Evolutionary conservation across 768 basidiomycete species (phyloP).

Genomic region (Mycena capillaripes): DNA sequence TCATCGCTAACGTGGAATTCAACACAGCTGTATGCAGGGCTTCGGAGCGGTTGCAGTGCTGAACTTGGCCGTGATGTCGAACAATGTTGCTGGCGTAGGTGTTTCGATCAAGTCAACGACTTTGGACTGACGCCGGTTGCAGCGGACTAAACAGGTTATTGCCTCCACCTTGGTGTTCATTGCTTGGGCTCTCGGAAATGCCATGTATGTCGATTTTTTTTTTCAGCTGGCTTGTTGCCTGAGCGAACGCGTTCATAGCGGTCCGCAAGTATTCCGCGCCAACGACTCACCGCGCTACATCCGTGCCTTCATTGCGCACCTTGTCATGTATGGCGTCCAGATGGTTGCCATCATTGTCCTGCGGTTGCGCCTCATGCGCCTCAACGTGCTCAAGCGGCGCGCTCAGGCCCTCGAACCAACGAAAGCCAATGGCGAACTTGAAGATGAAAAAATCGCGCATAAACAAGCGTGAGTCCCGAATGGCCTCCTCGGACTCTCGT

Average conservation of each 20-base stretch:
- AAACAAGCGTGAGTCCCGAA: conserved; percentile 17
- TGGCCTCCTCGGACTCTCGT: too few species aligned
- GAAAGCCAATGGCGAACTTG: conserved; percentile 46
- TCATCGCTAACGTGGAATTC: background rate
- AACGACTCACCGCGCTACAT: conserved; percentile 63
- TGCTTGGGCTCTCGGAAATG: conserved; percentile 68
- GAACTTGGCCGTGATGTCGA: conserved; percentile 62
- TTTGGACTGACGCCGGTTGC: background rate
- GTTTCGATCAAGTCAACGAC: background rate
- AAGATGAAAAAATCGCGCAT: conserved; percentile 35
- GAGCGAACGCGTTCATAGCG: background rate
- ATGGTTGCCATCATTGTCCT: conserved; percentile 53
- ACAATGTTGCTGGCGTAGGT: conserved; percentile 57
- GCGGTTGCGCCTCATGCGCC: conserved; percentile 58
- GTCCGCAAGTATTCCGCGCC: conserved; percentile 56
- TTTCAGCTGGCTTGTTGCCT: background rate
- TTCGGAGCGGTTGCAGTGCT: conserved; percentile 62
- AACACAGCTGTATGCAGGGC: conserved; percentile 57
- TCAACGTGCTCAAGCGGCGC: conserved; percentile 55
- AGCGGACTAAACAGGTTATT: conserved; percentile 65
- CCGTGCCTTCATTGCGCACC: conserved; percentile 61
- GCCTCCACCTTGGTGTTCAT: conserved; percentile 64
- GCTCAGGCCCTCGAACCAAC: conserved; percentile 49
- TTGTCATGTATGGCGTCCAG: conserved; percentile 62
- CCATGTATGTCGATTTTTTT: conserved; percentile 44